phyloP scores from a whole-genome alignment of 2,329 filamentous ascomycete species.

The Sordariomycetes sp. region DNA sequence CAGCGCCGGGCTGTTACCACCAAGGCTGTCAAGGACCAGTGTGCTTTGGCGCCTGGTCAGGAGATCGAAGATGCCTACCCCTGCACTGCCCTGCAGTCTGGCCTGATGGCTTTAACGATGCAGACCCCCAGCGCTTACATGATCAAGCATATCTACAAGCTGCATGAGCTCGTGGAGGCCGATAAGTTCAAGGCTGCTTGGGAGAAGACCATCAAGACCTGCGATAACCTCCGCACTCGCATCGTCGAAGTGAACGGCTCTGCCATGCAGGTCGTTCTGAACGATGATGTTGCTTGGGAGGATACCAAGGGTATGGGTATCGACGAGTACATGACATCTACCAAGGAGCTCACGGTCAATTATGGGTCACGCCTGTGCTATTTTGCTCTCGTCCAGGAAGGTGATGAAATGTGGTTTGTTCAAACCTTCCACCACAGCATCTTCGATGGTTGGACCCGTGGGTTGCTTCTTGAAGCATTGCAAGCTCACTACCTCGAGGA shows the following conservation, averaged over 20 bases:
- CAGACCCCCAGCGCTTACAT: conserved; percentile 22
- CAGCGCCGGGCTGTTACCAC: background rate
- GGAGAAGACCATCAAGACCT: conserved; percentile 6
- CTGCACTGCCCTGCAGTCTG: conserved; percentile 6
- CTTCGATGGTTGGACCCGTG: conserved; percentile 10
- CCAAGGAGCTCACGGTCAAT: background rate
- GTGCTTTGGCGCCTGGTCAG: background rate
- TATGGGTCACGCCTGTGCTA: conserved; percentile 1
- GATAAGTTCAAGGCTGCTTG: conserved; percentile 16
- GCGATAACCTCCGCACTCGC: conserved; percentile 4
- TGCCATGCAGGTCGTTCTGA: background rate
- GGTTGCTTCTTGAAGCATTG: conserved; percentile 4
- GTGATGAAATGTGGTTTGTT: conserved; percentile 5
- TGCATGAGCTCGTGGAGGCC: conserved; percentile 9
- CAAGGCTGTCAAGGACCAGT: background rate
- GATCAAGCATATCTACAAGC: conserved; percentile 4
- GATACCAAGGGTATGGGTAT: background rate
- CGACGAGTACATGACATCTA: background rate
- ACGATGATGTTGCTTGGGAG: conserved; percentile 1
- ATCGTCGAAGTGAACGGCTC: background rate
- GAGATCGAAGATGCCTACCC: conserved; percentile 3
- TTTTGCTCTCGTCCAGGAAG: conserved; percentile 2
- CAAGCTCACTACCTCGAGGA: background rate
- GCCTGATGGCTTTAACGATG: conserved; percentile 21
- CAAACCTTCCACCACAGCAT: conserved; percentile 10